Percentiles rank a stretch among this genome's conserved stretches.
These are phyloP conservation scores for Stereocaulon alpinum DNA, from an alignment of 495 filamentous ascomycete genomes.

Conservation along the genomic window DNA sequence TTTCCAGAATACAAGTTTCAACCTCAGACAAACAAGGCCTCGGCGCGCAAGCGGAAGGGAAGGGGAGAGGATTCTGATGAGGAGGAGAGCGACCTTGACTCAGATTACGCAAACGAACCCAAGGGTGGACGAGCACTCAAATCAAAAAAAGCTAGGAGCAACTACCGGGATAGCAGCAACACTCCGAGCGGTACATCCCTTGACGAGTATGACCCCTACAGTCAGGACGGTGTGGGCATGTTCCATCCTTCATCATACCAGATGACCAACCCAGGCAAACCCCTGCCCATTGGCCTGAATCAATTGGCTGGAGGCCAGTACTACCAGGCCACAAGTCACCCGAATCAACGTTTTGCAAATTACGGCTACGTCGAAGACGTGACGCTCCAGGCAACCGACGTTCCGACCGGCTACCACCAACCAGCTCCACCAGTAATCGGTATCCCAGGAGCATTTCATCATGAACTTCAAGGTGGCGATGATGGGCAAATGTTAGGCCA, in stretches of 20 bases:
- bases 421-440: constrained; percentile 34
- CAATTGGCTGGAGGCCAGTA: constrained; percentile 45
- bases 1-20: constrained; percentile 95
- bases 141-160: constrained; percentile 15
- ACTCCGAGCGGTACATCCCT: constrained; percentile 17
- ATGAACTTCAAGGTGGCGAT: constrained; percentile 41
- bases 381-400: constrained; percentile 37
- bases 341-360: constrained; percentile 28
- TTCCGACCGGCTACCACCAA: constrained; percentile 18
- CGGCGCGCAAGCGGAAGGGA: constrained; percentile 43
- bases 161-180: constrained; percentile 18
- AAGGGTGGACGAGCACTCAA: constrained; percentile 26
- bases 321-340: constrained; percentile 48
- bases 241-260: constrained; percentile 46
- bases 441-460: constrained; percentile 43
- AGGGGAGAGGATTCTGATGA: constrained; percentile 33
- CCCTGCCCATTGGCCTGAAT: constrained; percentile 45
- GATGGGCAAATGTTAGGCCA: constrained; percentile 24
- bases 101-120: constrained; percentile 25
- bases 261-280: constrained; percentile 50
- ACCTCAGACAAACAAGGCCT: constrained; percentile 55
- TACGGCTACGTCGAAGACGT: constrained; percentile 39
- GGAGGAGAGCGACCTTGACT: constrained; percentile 30
- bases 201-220: constrained; percentile 17
- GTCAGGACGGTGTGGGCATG: constrained; percentile 14